These are phyloP conservation scores for Papiliotrema flavescens DNA, from an alignment of 1,284 basidiomycete species.

Conservation along the genomic window DNA sequence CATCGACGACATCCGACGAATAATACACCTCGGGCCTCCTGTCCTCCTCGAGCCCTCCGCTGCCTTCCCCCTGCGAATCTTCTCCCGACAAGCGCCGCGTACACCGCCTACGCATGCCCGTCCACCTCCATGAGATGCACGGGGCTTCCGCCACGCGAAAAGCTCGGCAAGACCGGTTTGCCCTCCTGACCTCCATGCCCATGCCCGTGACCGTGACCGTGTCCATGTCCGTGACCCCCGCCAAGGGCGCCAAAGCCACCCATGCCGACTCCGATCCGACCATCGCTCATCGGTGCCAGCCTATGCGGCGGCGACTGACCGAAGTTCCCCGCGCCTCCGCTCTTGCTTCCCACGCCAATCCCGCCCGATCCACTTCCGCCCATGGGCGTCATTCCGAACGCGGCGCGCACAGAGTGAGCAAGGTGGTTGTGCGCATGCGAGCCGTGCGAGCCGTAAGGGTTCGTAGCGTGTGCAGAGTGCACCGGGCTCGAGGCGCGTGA, in stretches of 20 bases:
- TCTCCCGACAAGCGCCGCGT: not conserved
- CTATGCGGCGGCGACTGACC: constrained; percentile 21
- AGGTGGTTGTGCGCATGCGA: constrained; percentile 14
- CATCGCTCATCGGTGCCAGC: constrained; percentile 28
- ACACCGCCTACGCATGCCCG: constrained; percentile 15
- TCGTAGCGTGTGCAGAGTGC: constrained; percentile 26
- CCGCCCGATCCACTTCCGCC: constrained; percentile 37
- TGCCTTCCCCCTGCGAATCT: too few relatives aligned
- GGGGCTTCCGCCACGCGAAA: constrained; percentile 33
- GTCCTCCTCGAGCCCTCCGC: too few relatives aligned
- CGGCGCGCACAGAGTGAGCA: constrained; percentile 65
- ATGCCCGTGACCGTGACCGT: constrained; percentile 7
- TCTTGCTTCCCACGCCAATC: constrained; percentile 5
- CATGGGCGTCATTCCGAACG: constrained; percentile 87
- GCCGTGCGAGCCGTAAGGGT: constrained; percentile 4
- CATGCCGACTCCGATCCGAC: not conserved
- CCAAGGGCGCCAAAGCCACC: too few relatives aligned
- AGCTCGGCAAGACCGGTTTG: constrained; percentile 27
- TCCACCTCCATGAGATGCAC: constrained; percentile 31
- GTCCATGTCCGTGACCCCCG: constrained; percentile 11
- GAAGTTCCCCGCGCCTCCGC: not conserved
- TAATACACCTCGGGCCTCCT: too few relatives aligned
- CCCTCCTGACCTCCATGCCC: constrained; percentile 7
- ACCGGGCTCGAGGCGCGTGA: constrained; percentile 42
- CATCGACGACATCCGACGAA: too few relatives aligned